phyloP scores from a whole-genome alignment of 768 basidiomycete genomes.

The Amanita rubescens region DNA sequence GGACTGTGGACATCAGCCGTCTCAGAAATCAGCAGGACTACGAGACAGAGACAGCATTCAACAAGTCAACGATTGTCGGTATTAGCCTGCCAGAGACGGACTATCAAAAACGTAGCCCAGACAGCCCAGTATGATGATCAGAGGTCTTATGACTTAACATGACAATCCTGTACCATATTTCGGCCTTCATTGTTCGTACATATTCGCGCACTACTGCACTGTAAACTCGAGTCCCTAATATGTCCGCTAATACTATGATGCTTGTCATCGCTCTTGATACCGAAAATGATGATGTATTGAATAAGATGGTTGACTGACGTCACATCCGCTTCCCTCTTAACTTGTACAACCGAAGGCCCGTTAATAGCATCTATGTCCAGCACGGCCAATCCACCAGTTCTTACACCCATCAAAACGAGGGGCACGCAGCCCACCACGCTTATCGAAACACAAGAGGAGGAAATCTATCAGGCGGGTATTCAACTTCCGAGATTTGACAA shows the following conservation, averaged over 20 bases:
- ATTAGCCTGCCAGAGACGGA: background rate
- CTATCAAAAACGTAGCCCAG: background rate
- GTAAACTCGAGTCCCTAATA: background rate
- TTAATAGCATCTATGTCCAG: background rate
- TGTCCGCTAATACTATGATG: background rate
- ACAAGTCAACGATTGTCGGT: background rate
- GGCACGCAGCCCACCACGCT: background rate
- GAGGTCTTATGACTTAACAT: background rate
- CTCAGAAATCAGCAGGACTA: slow-evolving; percentile 1
- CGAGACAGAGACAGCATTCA: background rate
- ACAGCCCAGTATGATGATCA: background rate
- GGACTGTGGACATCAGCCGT: slow-evolving; percentile 5
- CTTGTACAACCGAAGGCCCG: background rate
- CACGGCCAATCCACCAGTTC: background rate
- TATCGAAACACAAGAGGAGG: background rate
- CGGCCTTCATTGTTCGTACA: background rate
- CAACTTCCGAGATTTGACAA: background rate
- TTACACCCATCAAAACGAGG: background rate
- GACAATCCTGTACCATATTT: background rate
- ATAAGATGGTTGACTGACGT: background rate
- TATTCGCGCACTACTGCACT: background rate
- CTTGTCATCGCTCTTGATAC: background rate
- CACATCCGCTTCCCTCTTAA: too few relatives aligned
- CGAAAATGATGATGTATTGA: background rate
- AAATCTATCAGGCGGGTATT: background rate